These are phyloP conservation scores for Penicillium chermesinum DNA, from an alignment of 495 filamentous ascomycete genomes.

Conservation along the genomic window DNA sequence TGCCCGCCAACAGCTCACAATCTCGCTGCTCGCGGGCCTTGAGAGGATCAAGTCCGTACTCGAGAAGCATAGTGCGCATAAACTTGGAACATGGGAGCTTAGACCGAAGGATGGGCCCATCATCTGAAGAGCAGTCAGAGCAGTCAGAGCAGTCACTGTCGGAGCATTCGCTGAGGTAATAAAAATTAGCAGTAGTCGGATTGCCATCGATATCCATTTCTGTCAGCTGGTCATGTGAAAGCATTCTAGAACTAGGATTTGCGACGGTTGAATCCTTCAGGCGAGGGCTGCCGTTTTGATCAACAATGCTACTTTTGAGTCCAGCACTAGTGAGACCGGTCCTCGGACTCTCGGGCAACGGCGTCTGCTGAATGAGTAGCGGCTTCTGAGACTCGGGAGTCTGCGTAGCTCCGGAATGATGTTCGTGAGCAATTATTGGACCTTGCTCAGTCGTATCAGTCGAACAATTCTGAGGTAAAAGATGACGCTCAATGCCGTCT, in stretches of 20 bases:
- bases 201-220: not conserved
- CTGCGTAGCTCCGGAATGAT: not conserved
- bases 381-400: conserved; percentile 22
- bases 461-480: no score
- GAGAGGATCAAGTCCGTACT: conserved; percentile 19
- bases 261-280: not conserved
- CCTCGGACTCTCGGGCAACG: not conserved
- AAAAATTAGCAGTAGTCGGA: conserved; percentile 4
- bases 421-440: no score
- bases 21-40: not conserved
- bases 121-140: not conserved
- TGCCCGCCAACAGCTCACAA: not conserved
- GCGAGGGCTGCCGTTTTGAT: conserved; percentile 29
- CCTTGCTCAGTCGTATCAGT: no score
- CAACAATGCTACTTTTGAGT: conserved; percentile 19
- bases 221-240: conserved; percentile 1
- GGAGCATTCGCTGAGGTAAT: conserved; percentile 7
- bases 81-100: conserved; percentile 15
- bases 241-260: not conserved
- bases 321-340: not conserved
- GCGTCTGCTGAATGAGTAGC: conserved; percentile 8
- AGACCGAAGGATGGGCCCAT: not conserved
- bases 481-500: no score
- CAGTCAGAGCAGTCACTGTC: conserved; percentile 1
- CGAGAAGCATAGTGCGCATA: conserved; percentile 20